Base-by-base conservation (phyloP, 2,329 filamentous ascomycete genomes). In the Aureobasidium sp. region DNA sequence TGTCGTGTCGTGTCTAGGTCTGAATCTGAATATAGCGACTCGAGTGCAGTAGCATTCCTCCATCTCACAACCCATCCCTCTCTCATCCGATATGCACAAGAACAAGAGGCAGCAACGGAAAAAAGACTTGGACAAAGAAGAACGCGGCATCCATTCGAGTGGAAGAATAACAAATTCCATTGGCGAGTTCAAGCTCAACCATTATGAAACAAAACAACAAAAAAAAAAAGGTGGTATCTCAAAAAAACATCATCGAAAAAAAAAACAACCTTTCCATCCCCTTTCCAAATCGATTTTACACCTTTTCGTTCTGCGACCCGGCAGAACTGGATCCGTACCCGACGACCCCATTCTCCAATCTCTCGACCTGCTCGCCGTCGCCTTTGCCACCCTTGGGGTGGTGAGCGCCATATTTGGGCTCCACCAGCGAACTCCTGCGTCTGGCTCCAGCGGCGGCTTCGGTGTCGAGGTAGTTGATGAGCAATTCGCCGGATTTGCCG, bases 401-500 rank as follows among this genome's bases (percentile, higher is more conserved):
- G 27, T 29, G 27, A 16, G 12, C 27, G 27, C 44, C 44, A 14
- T 48, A 48, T 22, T 21, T 35, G n/a, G 44, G 44, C 44, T 48
- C 44, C 11, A 48, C 44, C 19, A 52, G 14, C 27, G 48, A 52
- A 29, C 37, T 41, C 3, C 48, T 19, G 19, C 48, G 35, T 34
- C 48, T 34, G 2, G 35, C 38, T 7, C 41, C 41, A 17, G 35
- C 42, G 17, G 59, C 63, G 32, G 61, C 62, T 30, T 64, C 64
- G 6, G 65, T 66, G n/a, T 67, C 71, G 4, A 74, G 71, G 49
- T 80, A 77, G 32, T 71, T 67, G 58, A 79, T 76, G 37, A 82
- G 70, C 25, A 80, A 62, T 59, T 83, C 75, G 6, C 79, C 79
- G 21, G 76, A 73, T 67, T 79, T 79, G 57, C 77, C 79, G 63